Evolutionary conservation across 75 land plant genomes (phyloP), one percentile per base, ranked within the genome.

Genomic region (Larix kaempferi): DNA sequence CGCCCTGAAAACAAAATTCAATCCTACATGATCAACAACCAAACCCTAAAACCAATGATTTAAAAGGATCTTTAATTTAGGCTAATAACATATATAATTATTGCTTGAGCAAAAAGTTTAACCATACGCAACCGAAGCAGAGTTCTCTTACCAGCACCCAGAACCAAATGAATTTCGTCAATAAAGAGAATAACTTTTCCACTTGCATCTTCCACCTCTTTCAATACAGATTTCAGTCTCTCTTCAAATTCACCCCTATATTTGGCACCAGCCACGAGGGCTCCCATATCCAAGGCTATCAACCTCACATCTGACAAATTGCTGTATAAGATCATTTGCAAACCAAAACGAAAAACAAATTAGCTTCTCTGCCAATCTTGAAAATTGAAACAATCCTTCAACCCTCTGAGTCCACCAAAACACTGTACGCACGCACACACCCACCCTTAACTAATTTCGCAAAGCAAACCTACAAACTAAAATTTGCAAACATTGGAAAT

Each of bases 231-330:
- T 71, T 97, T 97, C 44, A 97, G 76, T 63, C 99, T 81, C 78
- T 97, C 99, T 76, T 97, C 99, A 82, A 97, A 97, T 63, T 97
- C 98, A 25, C 99, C 99, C 41, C 98, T 76, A 57, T 94, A 97
- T 65, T 92, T 97, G 3, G 99, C 95, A 11, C 95, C 99, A 15
- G 99, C 99, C 26, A 97, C 79, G 73, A 97, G 59, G 7, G 99
- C 98, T 54, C 99, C 99, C 98, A 97, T 97, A 65, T 97, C 99
- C 81, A 97, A 77, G 0, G 98, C 95, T 23, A 97, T 83, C 21
- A 97, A 41, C 58, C 98, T 86, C 19, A 94, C 98, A 71, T 97
- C 98, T 41, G 81, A 37, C 64, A 97, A 84, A 82, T 94, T 97
- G 64, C 98, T 96, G 86, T 76, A 25, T 13, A 74, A 16, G 7